Evolutionary conservation across 116 monocot genomes (phyloP), one percentile per base, ranked within the genome.

Genomic region (Iris pallida): DNA sequence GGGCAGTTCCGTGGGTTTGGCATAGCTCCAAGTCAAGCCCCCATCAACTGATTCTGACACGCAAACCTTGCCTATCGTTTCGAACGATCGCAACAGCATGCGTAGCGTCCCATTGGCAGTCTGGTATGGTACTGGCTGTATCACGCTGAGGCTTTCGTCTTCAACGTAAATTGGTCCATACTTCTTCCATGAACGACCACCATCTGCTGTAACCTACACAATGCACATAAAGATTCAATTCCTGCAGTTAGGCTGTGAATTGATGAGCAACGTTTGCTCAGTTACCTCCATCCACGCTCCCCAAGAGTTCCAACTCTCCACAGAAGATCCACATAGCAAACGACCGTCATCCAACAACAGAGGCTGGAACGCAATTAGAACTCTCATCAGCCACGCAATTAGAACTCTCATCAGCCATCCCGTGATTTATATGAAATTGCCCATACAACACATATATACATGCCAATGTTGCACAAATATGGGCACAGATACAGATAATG

Each of bases 241-340:
- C 30, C 30, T 1, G 30, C 30, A 30, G 30, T 30, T 30, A 30
- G 30, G 30, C 30, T 3, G 30, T 30, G 30, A 30, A 30, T 30
- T 3, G 30, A 30, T 30, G 30, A 30, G 30, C 30, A 30, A 30
- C 3, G 30, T 30, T 30, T 30, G 30, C 30, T 30, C 30, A 30
- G 30, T 30, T 81, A 92, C 92, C 92, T 97, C 97, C 74, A 89
- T 76, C 97, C 97, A 92, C 59, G 97, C 82, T 55, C 97, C 97
- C 97, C 97, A 97, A 17, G 97, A 97, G 55, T 97, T 97, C 97
- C 92, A 97, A 71, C 92, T 92, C 55, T 97, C 97, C 10, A 97
- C 92, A 13, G 97, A 97, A 8, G 97, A 97, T 61, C 92, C 92
- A 61, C 97, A 97, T 6, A 92, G 76, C 30, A 97, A 77, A 0